A percentile compares a stretch with the other conserved stretches of the same genome.
phyloP scores from a whole-genome alignment of 495 filamentous ascomycete species.

The Lasiosphaeris hirsuta region DNA sequence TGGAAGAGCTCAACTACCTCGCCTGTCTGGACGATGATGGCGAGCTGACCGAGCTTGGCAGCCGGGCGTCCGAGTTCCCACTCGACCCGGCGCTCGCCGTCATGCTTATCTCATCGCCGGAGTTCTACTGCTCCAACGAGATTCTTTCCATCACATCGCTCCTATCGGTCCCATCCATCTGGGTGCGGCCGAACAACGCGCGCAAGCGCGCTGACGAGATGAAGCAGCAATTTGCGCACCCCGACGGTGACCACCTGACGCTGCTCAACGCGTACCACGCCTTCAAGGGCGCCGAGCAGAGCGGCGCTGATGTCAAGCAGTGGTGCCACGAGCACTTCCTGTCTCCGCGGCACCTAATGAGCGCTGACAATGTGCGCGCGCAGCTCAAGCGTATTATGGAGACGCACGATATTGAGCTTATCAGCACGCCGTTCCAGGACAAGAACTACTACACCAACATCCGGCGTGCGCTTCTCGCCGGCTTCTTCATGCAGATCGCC shows the following conservation, averaged over 20 bases:
- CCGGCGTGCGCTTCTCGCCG: conserved; percentile 83
- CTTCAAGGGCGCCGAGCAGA: conserved; percentile 69
- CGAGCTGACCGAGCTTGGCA: conserved; percentile 78
- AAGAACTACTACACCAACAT: conserved; percentile 99
- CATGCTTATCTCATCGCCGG: conserved; percentile 95
- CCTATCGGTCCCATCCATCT: conserved; percentile 92
- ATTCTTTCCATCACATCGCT: conserved; percentile 92
- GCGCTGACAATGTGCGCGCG: conserved; percentile 86
- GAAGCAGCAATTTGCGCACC: conserved; percentile 90
- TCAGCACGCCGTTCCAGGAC: conserved; percentile 86
- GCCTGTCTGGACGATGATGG: conserved; percentile 97
- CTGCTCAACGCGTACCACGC: conserved; percentile 98
- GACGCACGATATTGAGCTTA: conserved; percentile 73
- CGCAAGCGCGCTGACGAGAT: conserved; percentile 96
- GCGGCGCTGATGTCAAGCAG: conserved; percentile 70
- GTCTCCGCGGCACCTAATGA: conserved; percentile 81
- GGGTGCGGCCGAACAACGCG: conserved; percentile 77
- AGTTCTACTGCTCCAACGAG: conserved; percentile 99
- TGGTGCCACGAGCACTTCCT: conserved; percentile 99
- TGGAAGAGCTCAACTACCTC: conserved; percentile 97
- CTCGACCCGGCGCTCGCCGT: conserved; percentile 93
- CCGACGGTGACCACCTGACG: conserved; percentile 91
- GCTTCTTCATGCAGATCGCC: conserved; percentile 99
- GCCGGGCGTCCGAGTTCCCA: conserved; percentile 90
- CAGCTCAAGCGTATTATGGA: conserved; percentile 98